Base-by-base conservation (phyloP, 768 basidiomycete species). In the Lenzites betulinus region DNA sequence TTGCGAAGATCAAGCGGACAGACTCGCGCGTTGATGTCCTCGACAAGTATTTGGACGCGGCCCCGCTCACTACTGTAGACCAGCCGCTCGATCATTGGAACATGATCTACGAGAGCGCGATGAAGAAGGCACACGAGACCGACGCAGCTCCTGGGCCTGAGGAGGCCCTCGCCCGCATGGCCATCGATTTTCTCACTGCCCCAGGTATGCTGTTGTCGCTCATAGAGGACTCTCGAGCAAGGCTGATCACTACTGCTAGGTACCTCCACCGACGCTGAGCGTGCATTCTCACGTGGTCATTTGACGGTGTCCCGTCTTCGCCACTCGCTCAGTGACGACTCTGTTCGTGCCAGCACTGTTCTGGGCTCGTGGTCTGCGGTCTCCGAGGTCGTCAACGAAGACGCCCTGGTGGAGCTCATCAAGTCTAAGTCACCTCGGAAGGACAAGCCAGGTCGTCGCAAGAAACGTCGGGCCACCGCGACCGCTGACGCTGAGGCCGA, bases 181-280 rank as follows among this genome's bases (percentile, higher is more conserved):
- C 57, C 3, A 20, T 58, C 22, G 62, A 63, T 22, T 60, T 51
- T 30, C 53, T 66, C 3, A 52, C 62, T 1, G 50, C 51, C 11
- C 64, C 64, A 7, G 58, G 64, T 63, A 63, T n/a, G 64, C 35
- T 51, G 43, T 22, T 56, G 38, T 50, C 12, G 25, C 20, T 43
- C 51, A 16, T 51, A 6, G 43, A 26, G 5, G 11, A 20, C 39
- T 43, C 9, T 16, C n/a, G 5, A 38, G 30, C n/a, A 25, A n/a
- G n/a, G n/a, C n/a, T n/a, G n/a, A n/a, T n/a, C n/a, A n/a, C n/a
- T 13, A 48, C 46, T 11, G 41, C 8, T 62, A 75, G 73, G 69
- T 0, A 67, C 59, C 0, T 74, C 73, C 3, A 70, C 68, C 18
- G 68, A 72, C 55, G 70, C 70, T 38, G 71, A 75, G 52, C 61